phyloP scores from a whole-genome alignment of 2,329 filamentous ascomycete genomes.

The Pseudocercospora pini-densiflorae region DNA sequence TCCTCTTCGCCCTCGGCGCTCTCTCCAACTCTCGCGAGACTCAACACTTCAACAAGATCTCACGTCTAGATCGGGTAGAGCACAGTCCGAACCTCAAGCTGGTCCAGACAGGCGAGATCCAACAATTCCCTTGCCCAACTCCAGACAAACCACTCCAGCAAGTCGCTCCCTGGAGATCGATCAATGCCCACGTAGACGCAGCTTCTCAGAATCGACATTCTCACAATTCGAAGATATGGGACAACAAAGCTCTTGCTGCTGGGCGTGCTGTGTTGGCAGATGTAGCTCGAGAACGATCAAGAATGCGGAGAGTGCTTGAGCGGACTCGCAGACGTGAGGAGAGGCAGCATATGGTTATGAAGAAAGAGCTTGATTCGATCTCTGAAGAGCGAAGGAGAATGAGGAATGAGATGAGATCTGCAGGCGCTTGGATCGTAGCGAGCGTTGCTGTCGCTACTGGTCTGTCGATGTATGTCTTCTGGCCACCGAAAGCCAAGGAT shows the following conservation, averaged over 20 bases:
- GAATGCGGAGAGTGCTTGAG: conserved; percentile 19
- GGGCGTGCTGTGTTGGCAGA: conserved; percentile 29
- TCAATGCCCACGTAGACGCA: not conserved
- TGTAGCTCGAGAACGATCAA: conserved; percentile 19
- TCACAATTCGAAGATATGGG: conserved; percentile 19
- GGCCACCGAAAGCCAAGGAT: conserved; percentile 28
- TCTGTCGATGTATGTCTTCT: conserved; percentile 33
- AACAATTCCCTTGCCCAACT: conserved; percentile 25
- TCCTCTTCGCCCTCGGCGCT: conserved; percentile 36
- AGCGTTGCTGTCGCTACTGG: conserved; percentile 29
- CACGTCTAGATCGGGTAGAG: conserved; percentile 35
- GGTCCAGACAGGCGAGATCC: conserved; percentile 38
- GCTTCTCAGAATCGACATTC: not conserved
- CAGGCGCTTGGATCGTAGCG: conserved; percentile 28
- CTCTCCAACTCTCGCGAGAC: conserved; percentile 40
- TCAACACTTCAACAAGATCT: conserved; percentile 39
- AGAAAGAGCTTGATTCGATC: conserved; percentile 20
- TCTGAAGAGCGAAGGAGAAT: conserved; percentile 25
- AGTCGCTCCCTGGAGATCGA: not conserved
- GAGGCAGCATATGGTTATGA: conserved; percentile 2
- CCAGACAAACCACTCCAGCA: not conserved
- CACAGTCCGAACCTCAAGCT: conserved; percentile 39
- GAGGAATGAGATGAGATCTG: conserved; percentile 27
- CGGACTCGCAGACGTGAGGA: conserved; percentile 21
- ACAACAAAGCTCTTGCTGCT: conserved; percentile 26